A percentile compares a stretch with the other conserved stretches of the same genome.
These are phyloP conservation scores for Endoconidiophora polonica DNA, from an alignment of 2,329 filamentous ascomycete species.

Conservation along the genomic window DNA sequence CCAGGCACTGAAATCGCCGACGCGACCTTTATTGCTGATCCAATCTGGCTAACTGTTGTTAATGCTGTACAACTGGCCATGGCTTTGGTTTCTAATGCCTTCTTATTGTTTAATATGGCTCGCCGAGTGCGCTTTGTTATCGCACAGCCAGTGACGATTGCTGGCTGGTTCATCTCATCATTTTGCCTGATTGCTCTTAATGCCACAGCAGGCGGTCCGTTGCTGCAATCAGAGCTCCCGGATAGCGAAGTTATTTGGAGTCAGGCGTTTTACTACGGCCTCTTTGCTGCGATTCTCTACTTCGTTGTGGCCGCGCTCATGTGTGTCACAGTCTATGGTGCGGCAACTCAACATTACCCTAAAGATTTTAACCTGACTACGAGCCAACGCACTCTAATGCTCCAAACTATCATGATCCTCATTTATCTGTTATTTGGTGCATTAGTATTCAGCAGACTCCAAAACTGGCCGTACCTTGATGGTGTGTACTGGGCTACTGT, in stretches of 20 bases:
- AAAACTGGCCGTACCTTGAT: conserved; percentile 63
- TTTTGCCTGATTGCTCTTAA: conserved; percentile 50
- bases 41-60: conserved; percentile 54
- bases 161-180: conserved; percentile 56
- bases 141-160: conserved; percentile 68
- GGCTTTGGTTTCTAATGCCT: conserved; percentile 63
- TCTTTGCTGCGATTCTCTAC: conserved; percentile 66
- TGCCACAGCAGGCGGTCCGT: conserved; percentile 45
- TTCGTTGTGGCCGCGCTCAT: conserved; percentile 63
- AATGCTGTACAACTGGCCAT: conserved; percentile 65
- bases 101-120: conserved; percentile 77
- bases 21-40: conserved; percentile 41
- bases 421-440: conserved; percentile 66
- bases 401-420: conserved; percentile 78
- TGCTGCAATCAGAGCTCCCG: conserved; percentile 22
- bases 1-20: conserved; percentile 30
- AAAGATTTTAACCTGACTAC: conserved; percentile 65
- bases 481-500: conserved; percentile 66
- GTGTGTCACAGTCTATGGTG: conserved; percentile 64
- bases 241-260: conserved; percentile 45
- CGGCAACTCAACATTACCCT: conserved; percentile 50
- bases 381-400: conserved; percentile 71
- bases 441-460: conserved; percentile 53
- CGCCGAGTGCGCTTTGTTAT: conserved; percentile 62
- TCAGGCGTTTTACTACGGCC: conserved; percentile 74